Evolutionary conservation across 805 yeast species (phyloP).

Genomic region (Starmerella bombicola): DNA sequence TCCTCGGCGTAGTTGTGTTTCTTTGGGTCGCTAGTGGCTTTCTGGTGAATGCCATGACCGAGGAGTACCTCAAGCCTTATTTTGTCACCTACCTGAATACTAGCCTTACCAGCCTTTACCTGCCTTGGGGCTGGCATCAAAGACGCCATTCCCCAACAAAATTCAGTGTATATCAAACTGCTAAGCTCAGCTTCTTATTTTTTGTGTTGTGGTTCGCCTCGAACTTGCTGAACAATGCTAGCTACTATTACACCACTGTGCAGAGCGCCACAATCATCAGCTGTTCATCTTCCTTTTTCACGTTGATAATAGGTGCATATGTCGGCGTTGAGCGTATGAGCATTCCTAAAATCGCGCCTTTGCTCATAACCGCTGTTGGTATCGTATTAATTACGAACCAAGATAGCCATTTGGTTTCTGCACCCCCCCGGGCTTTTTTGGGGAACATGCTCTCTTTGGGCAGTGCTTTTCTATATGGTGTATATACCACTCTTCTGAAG

Average conservation of each 20-base stretch:
- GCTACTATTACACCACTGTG: constrained; percentile 78
- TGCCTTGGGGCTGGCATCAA: constrained; percentile 42
- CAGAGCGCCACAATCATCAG: constrained; percentile 89
- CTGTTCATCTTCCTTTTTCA: constrained; percentile 87
- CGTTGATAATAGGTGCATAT: constrained; percentile 65
- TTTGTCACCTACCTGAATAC: constrained; percentile 87
- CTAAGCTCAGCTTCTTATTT: constrained; percentile 64
- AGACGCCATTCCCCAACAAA: constrained; percentile 6
- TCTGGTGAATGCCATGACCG: constrained; percentile 53
- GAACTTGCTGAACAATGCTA: constrained; percentile 77
- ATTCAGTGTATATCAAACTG: constrained; percentile 42
- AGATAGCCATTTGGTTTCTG: constrained; percentile 23
- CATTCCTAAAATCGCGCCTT: constrained; percentile 51
- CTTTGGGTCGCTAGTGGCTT: constrained; percentile 90
- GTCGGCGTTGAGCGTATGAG: constrained; percentile 61
- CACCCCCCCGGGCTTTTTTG: constrained; percentile 31
- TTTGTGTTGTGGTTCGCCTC: constrained; percentile 84
- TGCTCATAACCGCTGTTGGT: constrained; percentile 62
- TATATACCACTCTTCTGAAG: constrained; percentile 77
- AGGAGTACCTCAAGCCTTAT: constrained; percentile 73
- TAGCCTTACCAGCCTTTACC: constrained; percentile 64
- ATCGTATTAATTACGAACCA: constrained; percentile 63
- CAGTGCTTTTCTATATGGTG: constrained; percentile 84
- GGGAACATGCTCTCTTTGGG: constrained; percentile 73
- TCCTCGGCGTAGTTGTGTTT: constrained; percentile 62